phyloP scores from a whole-genome alignment of 768 basidiomycete genomes.

The Lactarius hatsudake region DNA sequence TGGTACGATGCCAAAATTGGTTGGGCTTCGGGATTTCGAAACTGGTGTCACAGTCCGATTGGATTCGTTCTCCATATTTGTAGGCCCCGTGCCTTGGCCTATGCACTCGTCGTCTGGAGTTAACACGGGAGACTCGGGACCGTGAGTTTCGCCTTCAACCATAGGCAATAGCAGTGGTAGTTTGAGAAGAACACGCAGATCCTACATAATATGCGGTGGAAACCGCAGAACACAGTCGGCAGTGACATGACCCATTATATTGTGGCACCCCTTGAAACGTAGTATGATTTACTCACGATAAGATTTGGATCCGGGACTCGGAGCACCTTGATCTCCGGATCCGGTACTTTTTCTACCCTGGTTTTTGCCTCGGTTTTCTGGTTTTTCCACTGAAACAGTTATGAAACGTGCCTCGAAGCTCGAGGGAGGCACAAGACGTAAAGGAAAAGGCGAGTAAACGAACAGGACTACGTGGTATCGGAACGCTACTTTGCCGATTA shows the following conservation, averaged over 20 bases:
- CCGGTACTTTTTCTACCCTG: not conserved
- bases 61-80: not conserved
- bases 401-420: not conserved
- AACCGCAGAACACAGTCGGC: not conserved
- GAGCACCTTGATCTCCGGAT: not conserved
- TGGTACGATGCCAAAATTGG: conserved; percentile 45
- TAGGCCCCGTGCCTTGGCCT: no score
- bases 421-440: not conserved
- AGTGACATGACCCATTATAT: not conserved
- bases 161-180: not conserved
- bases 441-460: not conserved
- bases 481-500: not conserved
- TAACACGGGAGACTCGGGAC: not conserved
- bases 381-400: no score
- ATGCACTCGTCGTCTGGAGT: not conserved
- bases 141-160: not conserved
- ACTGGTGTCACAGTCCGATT: not conserved
- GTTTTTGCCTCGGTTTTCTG: no score
- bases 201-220: not conserved
- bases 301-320: not conserved
- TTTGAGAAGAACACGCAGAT: not conserved
- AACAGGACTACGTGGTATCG: not conserved
- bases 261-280: not conserved
- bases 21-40: not conserved
- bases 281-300: not conserved